A percentile compares a stretch with the other conserved stretches of the same genome.
phyloP scores from a whole-genome alignment of 768 basidiomycete genomes.

The Exsudoporus frostii region DNA sequence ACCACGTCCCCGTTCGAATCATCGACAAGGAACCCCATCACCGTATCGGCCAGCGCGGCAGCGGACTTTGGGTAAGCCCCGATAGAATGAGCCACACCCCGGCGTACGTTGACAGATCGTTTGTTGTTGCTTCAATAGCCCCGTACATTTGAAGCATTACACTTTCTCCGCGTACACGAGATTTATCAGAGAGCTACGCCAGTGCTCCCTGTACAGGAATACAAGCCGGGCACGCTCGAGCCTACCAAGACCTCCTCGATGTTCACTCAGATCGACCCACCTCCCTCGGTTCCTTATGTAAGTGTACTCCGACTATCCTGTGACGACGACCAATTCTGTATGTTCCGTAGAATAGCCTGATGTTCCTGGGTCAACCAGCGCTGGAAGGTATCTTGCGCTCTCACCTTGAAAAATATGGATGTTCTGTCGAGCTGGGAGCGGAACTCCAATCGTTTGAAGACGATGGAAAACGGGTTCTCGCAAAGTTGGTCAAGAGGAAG shows the following conservation, averaged over 20 bases:
- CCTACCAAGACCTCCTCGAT: slow-evolving; percentile 6
- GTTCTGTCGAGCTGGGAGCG: slow-evolving; percentile 40
- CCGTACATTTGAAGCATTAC: slow-evolving; percentile 43
- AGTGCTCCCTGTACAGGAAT: slow-evolving; percentile 30
- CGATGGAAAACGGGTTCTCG: slow-evolving; percentile 34
- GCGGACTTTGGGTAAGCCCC: slow-evolving; percentile 35
- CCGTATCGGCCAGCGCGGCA: slow-evolving; percentile 38
- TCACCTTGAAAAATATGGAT: slow-evolving; percentile 20
- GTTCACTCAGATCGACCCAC: slow-evolving; percentile 12
- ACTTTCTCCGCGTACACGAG: slow-evolving; percentile 38
- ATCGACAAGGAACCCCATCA: slow-evolving; percentile 43
- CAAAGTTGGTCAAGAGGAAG: slow-evolving; percentile 29
- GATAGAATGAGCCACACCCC: not conserved
- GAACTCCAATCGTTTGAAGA: slow-evolving; percentile 44
- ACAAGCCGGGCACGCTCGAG: slow-evolving; percentile 27
- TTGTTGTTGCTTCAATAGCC: slow-evolving; percentile 9
- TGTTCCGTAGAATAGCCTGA: slow-evolving; percentile 8
- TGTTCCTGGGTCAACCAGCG: slow-evolving; percentile 21
- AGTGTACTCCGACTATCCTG: not conserved
- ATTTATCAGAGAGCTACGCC: slow-evolving; percentile 32
- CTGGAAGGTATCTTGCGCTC: slow-evolving; percentile 29
- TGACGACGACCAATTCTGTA: not conserved
- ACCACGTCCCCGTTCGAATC: slow-evolving; percentile 49
- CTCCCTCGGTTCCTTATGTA: slow-evolving; percentile 27
- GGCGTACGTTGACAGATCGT: not conserved